Evolutionary conservation across 495 filamentous ascomycete species (phyloP).

Genomic region (Trichocladium antarcticum): DNA sequence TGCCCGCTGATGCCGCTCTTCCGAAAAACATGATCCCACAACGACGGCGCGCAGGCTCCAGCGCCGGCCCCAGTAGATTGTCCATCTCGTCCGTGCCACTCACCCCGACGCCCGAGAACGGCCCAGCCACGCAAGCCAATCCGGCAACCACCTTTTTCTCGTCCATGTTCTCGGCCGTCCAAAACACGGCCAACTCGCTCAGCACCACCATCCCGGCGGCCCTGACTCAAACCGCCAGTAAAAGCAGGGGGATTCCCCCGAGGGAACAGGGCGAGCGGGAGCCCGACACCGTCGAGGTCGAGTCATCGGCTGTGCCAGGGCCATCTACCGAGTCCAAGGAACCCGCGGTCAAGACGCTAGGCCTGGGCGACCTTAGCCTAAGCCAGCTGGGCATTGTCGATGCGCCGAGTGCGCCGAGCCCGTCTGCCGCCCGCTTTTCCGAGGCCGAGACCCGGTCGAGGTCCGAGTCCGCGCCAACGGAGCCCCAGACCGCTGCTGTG

Average conservation of each 20-base stretch:
- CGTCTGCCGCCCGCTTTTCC: conserved; percentile 32
- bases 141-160: conserved; percentile 69
- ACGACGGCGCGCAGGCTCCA: conserved; percentile 50
- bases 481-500: conserved; percentile 16
- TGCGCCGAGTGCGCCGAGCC: conserved; percentile 33
- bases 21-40: conserved; percentile 65
- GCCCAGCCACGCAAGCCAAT: conserved; percentile 30
- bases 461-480: conserved; percentile 38
- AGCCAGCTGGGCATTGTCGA: conserved; percentile 66
- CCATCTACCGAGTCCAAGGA: conserved; percentile 48
- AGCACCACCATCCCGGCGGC: conserved; percentile 72
- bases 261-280: conserved; percentile 23
- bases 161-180: conserved; percentile 81
- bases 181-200: conserved; percentile 82
- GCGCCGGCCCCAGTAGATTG: conserved; percentile 74
- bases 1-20: conserved; percentile 28
- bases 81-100: conserved; percentile 64
- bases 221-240: conserved; percentile 30
- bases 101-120: conserved; percentile 54
- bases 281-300: conserved; percentile 40
- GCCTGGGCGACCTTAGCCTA: conserved; percentile 77
- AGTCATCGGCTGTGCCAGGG: conserved; percentile 28
- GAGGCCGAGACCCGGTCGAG: conserved; percentile 31
- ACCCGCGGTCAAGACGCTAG: conserved; percentile 78
- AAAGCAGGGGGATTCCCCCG: conserved; percentile 24